Base-by-base conservation (phyloP, 495 filamentous ascomycete species). In the Penicillium lagena region DNA sequence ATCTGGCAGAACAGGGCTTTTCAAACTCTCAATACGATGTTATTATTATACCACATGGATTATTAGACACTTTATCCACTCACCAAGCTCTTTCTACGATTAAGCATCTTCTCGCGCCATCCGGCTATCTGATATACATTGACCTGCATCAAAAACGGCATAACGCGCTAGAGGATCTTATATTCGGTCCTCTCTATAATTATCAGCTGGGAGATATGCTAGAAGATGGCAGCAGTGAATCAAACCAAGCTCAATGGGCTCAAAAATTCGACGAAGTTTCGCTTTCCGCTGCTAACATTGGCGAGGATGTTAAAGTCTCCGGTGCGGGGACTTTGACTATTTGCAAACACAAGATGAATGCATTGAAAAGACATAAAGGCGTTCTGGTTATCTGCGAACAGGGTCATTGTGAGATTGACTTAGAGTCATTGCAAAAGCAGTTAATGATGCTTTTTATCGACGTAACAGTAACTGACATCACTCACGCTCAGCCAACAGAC, bases 31-130 rank as follows among this genome's bases (percentile, higher is more conserved):
- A 40, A 0, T 77, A 63, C 43, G 73, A 79, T 43, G 38, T 77
- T 0, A 55, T 77, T 12, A 50, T 79, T 9, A 61, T 66, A 7
- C 46, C 65, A 4, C 59, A 70, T 47, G 69, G 65, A 2, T 44
- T 81, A 1, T 69, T 77, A 42, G 68, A 66, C 0, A 74, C 70
- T 0, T 43, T 36, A 0, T 47, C 51, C 9, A 46, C 73, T 0
- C 36, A 62, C 1, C 27, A 55, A 14, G 73, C 64, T 0, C 37
- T 82, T 9, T 31, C 7, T 7, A 69, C 76, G 28, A 50, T 64
- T 1, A 58, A 67, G 6, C 48, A 52, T 7, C 42, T 68, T 0
- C 37, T 68, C 1, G 54, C 40, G 11, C 50, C 57, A 10, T 52
- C 45, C n/a, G 62, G 66, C 7, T 50, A 47, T 35, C 41, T 69